Conservation (phyloP, 176 grass and related monocot species). For the Phragmites australis region DNA sequence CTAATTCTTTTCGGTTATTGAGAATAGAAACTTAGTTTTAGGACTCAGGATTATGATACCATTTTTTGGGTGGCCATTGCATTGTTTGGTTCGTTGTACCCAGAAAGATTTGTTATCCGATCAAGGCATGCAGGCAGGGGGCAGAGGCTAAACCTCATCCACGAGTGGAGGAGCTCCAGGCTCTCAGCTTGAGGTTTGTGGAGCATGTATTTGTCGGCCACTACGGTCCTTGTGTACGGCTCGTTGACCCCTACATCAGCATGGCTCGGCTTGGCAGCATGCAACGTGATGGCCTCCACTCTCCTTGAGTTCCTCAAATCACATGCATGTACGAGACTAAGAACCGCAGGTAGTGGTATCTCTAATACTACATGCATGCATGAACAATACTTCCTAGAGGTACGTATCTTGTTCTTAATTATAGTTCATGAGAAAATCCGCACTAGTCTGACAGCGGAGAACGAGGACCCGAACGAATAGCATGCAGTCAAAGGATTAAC, state of each 20-base stretch:
- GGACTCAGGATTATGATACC: background rate
- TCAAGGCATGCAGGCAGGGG: constrained; percentile 16
- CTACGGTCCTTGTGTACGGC: constrained; percentile 50
- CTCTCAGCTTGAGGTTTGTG: constrained; percentile 34
- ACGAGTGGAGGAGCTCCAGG: constrained; percentile 20
- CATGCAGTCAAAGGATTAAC: background rate
- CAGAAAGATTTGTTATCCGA: constrained; percentile 45
- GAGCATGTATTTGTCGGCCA: constrained; percentile 82
- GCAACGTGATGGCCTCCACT: constrained; percentile 42
- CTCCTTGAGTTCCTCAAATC: constrained; percentile 23
- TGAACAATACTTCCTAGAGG: background rate
- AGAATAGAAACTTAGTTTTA: background rate
- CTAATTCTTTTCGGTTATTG: background rate
- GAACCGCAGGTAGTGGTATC: background rate
- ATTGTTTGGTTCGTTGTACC: constrained; percentile 28
- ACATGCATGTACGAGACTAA: constrained; percentile 17
- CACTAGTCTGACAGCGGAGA: background rate
- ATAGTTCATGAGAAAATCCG: background rate
- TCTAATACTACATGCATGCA: background rate
- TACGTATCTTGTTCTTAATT: background rate
- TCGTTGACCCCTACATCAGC: constrained; percentile 48
- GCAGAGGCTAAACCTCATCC: constrained; percentile 14
- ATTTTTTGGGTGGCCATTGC: background rate
- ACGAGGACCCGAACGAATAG: background rate
- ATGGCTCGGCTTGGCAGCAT: constrained; percentile 43